Percentiles rank a stretch among this genome's conserved stretches.
Conservation (phyloP, 73 alveolate species). For the Paramecium biaurelia region DNA sequence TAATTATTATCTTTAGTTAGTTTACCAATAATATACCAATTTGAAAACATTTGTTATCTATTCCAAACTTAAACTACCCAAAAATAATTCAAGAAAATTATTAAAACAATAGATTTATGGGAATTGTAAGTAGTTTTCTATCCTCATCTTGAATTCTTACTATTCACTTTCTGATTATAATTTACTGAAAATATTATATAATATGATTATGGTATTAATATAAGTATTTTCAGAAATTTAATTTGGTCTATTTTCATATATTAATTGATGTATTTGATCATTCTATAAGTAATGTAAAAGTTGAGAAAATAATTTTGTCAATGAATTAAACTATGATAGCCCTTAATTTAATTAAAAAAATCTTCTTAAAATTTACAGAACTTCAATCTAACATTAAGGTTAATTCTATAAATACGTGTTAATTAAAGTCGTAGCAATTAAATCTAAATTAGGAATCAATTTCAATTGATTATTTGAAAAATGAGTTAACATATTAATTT, state of each 20-base stretch:
- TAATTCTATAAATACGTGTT: no score
- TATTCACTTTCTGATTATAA: no score
- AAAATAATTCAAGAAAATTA: not conserved
- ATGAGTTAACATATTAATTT: not conserved
- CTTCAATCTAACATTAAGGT: no score
- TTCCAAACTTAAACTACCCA: not conserved
- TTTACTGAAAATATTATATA: not conserved
- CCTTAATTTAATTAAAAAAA: no score
- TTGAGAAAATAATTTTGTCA: not conserved
- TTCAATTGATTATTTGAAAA: not conserved
- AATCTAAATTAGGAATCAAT: no score
- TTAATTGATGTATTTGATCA: not conserved
- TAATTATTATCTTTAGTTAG: no score
- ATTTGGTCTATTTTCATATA: no score
- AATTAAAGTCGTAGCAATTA: no score
- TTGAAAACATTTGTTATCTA: no score
- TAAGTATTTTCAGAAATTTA: not conserved
- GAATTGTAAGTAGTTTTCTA: no score
- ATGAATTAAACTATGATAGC: not conserved
- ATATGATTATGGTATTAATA: not conserved
- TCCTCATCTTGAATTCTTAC: not conserved
- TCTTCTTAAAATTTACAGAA: not conserved
- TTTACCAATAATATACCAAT: not conserved
- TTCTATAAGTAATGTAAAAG: not conserved
- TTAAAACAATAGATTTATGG: not conserved